Evolutionary conservation across 2,329 filamentous ascomycete species (phyloP), one percentile per base, ranked within the genome.

Genomic region (Trichoderma sp.): DNA sequence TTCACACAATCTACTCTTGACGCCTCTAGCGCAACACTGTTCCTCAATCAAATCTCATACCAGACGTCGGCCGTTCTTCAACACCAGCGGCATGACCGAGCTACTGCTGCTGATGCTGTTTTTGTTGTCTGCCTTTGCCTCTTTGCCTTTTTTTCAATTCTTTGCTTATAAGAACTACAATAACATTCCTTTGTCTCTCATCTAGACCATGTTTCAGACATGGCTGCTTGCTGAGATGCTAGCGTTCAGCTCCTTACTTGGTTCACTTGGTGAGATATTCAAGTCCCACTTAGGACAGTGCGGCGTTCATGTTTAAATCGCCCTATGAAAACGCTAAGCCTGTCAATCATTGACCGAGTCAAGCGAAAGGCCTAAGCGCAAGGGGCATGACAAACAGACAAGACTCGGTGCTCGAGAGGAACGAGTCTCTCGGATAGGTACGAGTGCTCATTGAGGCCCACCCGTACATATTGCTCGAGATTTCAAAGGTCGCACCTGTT

Each of bases 1-100:
- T 73, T 31, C 31, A 16, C 29, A 69, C 8, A 35, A 35, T 18
- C 41, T 29, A 59, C 45, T 60, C 50, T 74, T 67, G 63, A 67
- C 71, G 63, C 71, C 62, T 45, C 63, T 60, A 67, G 63, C 63
- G 71, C 63, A 74, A 50, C 35, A 60, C 50, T 16, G 71, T 56
- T 65, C 41, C 60, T 29, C n/a, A 31, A 29, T 16, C 41, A 65
- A 53, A 62, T 53, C 41, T 64, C 29, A 27, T 21, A 21, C 31
- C 33, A 12, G n/a, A 38, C 38, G 31, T 8, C 60, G 12, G 27
- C 27, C 59, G 50, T 21, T 64, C 69, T 53, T 64, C 60, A 60
- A 31, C 50, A 35, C 33, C 33, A 27, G 38, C 31, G 24, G 41
- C 29, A 60, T 27, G 24, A 6, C 18, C 50, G 60, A 27, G 41